Evolutionary conservation across 495 filamentous ascomycete species (phyloP), one percentile per base, ranked within the genome.

Genomic region (Penicillium cinerascens): DNA sequence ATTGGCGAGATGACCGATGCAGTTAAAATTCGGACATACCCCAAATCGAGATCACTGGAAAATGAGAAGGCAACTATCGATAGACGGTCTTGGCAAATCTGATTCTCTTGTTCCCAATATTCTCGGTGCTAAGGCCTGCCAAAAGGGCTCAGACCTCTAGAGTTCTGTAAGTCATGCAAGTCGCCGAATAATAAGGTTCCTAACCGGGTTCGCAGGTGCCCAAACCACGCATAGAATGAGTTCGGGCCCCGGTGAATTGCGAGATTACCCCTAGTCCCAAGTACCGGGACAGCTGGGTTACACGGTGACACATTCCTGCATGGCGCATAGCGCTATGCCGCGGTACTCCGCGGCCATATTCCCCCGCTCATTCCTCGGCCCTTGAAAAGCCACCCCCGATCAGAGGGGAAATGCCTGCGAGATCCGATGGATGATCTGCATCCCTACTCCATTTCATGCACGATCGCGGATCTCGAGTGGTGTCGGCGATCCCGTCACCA

Each of bases 371-470:
- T 53, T 60, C 46, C 49, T 25, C 56, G 46, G 46, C 42, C 13
- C 42, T 20, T 16, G 25, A 33, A 1, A 5, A n/a, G 9, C 11
- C 17, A 42, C 37, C 15, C 36, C 37, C 37, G 37, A 37, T 6
- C 26, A 23, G 38, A n/a, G 2, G n/a, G 6, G 27, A 18, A 13
- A 16, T 20, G 16, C 11, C 37, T 58, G 55, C 48, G 47, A 58
- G 56, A 65, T 60, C 60, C 52, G 54, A 66, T 59, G 63, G 54
- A 66, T 59, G 63, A 68, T 68, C 66, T 63, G 56, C 67, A 64
- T 70, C 53, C 62, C 60, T 56, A 25, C 52, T 51, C 58, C 55
- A 58, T 58, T 64, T 58, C 40, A 58, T 63, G 63, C 63, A 65
- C 59, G 63, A 65, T 60, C 63, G 52, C 54, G 51, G 55, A 61